Conservation (phyloP, 306 rosid species). For the Cicer chorassanicum region DNA sequence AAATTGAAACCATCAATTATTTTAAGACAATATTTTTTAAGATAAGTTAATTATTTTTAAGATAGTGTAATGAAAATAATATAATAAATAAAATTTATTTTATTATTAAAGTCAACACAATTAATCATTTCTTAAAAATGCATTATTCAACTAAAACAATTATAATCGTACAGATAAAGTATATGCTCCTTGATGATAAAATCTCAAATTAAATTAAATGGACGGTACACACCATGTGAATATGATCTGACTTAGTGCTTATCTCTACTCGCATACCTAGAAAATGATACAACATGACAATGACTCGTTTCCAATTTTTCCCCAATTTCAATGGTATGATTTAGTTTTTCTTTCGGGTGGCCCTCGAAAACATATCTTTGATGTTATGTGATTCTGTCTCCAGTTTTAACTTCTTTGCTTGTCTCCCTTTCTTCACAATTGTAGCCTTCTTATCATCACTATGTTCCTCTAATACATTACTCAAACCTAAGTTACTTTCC, state of each 20-base stretch:
- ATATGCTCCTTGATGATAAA: too few relatives aligned
- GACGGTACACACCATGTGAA: slow-evolving; percentile 32
- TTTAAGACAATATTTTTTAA: too few relatives aligned
- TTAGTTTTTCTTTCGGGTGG: slow-evolving; percentile 65
- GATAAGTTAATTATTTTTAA: too few relatives aligned
- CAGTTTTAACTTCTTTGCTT: slow-evolving; percentile 67
- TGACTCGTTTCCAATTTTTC: slow-evolving; percentile 27
- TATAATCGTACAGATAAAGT: too few relatives aligned
- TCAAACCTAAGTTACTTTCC: slow-evolving; percentile 48
- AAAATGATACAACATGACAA: slow-evolving; percentile 30
- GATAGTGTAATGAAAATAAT: too few relatives aligned
- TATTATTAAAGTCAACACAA: too few relatives aligned
- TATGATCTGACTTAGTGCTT: slow-evolving; percentile 41
- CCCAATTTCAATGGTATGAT: slow-evolving; percentile 20
- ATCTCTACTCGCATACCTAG: slow-evolving; percentile 41
- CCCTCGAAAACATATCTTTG: slow-evolving; percentile 81
- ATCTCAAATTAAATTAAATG: not conserved
- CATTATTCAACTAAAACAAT: too few relatives aligned
- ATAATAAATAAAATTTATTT: too few relatives aligned
- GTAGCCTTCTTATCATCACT: slow-evolving; percentile 53
- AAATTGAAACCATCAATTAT: too few relatives aligned
- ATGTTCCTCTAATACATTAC: slow-evolving; percentile 55
- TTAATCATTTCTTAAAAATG: too few relatives aligned
- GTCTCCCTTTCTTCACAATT: slow-evolving; percentile 62
- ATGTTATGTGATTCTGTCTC: slow-evolving; percentile 82